These are phyloP conservation scores for Acanthamoeba castellanii DNA, from an alignment of 208 protist genomes.

Conservation along the genomic window DNA sequence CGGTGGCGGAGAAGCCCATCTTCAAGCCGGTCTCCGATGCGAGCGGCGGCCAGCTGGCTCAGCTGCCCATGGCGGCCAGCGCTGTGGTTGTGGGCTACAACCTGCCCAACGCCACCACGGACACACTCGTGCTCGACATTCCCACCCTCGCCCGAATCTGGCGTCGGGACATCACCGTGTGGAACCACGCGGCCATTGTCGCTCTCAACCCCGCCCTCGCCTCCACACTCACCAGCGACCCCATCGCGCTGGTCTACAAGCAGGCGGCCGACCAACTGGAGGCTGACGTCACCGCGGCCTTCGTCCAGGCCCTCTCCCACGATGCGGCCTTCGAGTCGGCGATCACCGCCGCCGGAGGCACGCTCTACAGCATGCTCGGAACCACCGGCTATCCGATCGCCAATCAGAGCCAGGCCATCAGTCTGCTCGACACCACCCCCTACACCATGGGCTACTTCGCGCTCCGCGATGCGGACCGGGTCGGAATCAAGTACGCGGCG, in stretches of 20 bases:
- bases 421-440: not conserved
- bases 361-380: not conserved
- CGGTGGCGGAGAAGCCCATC: not conserved
- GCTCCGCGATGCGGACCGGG: not conserved
- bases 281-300: not conserved
- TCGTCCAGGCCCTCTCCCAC: constrained; percentile 7
- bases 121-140: not conserved
- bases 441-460: constrained; percentile 21
- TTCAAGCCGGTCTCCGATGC: not conserved
- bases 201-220: not conserved
- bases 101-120: not conserved
- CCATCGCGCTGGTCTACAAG: constrained; percentile 13
- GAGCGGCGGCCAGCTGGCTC: not conserved
- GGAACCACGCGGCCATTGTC: not conserved
- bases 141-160: not conserved
- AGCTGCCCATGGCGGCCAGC: not conserved
- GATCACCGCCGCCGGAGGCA: not conserved
- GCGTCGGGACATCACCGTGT: constrained; percentile 7
- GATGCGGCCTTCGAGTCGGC: not conserved
- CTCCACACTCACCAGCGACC: not conserved
- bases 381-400: not conserved
- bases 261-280: not conserved
- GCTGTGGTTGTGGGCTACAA: not conserved
- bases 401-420: not conserved
- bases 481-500: not conserved